Conservation (phyloP, 352 stramenopile genomes). For the Globisporangium nagaii region DNA sequence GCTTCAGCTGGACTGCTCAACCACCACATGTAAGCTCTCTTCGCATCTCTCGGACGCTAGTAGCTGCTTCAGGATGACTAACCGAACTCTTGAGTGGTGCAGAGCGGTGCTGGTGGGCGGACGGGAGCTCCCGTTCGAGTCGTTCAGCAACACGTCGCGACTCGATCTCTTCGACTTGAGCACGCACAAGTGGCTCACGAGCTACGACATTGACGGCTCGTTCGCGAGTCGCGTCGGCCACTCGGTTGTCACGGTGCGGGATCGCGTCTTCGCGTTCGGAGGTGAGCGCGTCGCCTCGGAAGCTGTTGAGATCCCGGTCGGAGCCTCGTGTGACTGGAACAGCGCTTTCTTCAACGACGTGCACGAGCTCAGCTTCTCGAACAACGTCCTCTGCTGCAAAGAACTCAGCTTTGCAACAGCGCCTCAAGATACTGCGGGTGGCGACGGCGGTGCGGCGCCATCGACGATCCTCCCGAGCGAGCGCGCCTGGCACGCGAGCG, state of each 20-base stretch:
- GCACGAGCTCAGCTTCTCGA: constrained; percentile 31
- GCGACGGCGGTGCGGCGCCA: constrained; percentile 1
- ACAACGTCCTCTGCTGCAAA: constrained; percentile 36
- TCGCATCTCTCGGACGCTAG: no score
- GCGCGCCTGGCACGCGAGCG: constrained; percentile 45
- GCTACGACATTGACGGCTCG: constrained; percentile 50
- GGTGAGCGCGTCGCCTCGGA: constrained; percentile 26
- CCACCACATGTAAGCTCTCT: constrained; percentile 37
- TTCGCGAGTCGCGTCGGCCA: constrained; percentile 51
- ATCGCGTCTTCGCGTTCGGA: constrained; percentile 48
- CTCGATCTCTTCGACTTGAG: constrained; percentile 60
- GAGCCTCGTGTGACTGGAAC: background rate
- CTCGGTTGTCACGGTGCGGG: constrained; percentile 31
- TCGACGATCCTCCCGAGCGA: constrained; percentile 1
- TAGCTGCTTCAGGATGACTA: background rate
- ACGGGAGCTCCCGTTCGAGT: constrained; percentile 30
- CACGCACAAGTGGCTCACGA: constrained; percentile 39
- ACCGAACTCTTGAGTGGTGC: background rate
- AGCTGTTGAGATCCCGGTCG: background rate
- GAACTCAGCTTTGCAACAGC: constrained; percentile 8
- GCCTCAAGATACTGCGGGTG: constrained; percentile 5
- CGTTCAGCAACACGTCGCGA: constrained; percentile 16
- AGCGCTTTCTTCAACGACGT: constrained; percentile 26
- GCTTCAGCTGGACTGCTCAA: constrained; percentile 31
- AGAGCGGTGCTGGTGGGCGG: constrained; percentile 62